Evolutionary conservation across 2,329 filamentous ascomycete genomes (phyloP).

Genomic region (Hirsutella rhossiliensis): DNA sequence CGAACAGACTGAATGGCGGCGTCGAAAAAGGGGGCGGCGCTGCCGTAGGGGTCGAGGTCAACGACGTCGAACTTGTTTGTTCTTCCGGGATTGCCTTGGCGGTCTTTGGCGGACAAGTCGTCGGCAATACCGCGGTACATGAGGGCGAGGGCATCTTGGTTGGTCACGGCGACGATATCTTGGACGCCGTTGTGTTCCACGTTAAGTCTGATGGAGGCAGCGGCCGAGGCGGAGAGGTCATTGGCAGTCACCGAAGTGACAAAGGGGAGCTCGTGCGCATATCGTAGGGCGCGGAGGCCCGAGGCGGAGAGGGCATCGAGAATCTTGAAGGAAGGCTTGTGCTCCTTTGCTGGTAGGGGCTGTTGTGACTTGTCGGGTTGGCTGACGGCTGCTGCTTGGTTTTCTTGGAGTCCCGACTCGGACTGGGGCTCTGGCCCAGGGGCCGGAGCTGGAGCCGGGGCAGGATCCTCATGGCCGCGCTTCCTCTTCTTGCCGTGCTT

Average conservation of each 20-base stretch:
- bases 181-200: conserved; percentile 69
- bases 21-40: conserved; percentile 85
- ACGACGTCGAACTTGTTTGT: conserved; percentile 73
- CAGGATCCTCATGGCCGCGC: conserved; percentile 22
- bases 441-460: neutral
- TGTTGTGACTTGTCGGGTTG: conserved; percentile 6
- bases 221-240: conserved; percentile 68
- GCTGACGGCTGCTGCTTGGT: neutral
- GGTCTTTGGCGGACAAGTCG: conserved; percentile 30
- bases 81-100: conserved; percentile 24
- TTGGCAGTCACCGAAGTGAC: conserved; percentile 77
- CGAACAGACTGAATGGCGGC: conserved; percentile 75
- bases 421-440: neutral
- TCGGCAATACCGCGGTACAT: conserved; percentile 68
- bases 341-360: conserved; percentile 14
- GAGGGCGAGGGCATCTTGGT: conserved; percentile 75
- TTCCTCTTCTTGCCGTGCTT: conserved; percentile 33
- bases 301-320: conserved; percentile 92
- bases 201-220: conserved; percentile 72
- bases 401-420: neutral
- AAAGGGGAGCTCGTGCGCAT: conserved; percentile 82
- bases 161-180: conserved; percentile 58
- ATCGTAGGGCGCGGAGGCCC: conserved; percentile 79
- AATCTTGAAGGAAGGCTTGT: conserved; percentile 55
- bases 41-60: conserved; percentile 92